These are phyloP conservation scores for Populus nigra DNA, from an alignment of 345 rosid species.

Conservation along the genomic window DNA sequence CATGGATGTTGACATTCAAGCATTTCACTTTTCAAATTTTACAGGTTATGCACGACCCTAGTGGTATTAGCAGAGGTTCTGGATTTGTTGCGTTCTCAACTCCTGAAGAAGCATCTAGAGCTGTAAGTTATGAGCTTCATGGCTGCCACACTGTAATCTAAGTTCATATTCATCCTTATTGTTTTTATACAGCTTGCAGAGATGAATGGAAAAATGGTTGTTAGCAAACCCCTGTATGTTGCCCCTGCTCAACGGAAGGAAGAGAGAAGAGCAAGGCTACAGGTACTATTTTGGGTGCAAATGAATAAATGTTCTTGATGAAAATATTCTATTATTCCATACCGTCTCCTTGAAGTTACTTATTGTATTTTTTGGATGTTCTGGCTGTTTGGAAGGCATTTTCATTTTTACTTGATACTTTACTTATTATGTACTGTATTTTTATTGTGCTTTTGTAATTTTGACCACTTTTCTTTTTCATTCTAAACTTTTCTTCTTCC, in stretches of 20 bases:
- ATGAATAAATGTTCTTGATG: not conserved
- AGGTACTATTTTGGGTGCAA: constrained; percentile 3
- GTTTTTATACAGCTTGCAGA: constrained; percentile 7
- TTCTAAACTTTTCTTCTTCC: not conserved
- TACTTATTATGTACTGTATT: not conserved
- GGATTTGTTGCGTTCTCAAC: constrained; percentile 30
- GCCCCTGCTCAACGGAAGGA: constrained; percentile 32
- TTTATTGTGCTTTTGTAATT: not conserved
- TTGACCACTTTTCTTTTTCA: not conserved
- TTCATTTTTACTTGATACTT: not conserved
- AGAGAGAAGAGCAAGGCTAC: constrained; percentile 25
- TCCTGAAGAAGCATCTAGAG: constrained; percentile 28
- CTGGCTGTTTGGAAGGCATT: not conserved
- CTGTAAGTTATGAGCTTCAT: constrained; percentile 16
- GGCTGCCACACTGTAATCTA: not conserved
- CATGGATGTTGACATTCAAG: not conserved
- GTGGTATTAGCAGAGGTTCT: constrained; percentile 25
- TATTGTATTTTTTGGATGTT: not conserved
- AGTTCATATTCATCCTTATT: not conserved
- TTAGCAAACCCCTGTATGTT: constrained; percentile 28
- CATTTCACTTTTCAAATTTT: not conserved
- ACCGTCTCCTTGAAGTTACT: not conserved
- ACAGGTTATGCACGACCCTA: constrained; percentile 28
- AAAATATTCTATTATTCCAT: not conserved
- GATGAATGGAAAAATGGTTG: constrained; percentile 32